These are phyloP conservation scores for Yamadazyma blattariae DNA, from an alignment of 1,139 yeast species.

Conservation along the genomic window DNA sequence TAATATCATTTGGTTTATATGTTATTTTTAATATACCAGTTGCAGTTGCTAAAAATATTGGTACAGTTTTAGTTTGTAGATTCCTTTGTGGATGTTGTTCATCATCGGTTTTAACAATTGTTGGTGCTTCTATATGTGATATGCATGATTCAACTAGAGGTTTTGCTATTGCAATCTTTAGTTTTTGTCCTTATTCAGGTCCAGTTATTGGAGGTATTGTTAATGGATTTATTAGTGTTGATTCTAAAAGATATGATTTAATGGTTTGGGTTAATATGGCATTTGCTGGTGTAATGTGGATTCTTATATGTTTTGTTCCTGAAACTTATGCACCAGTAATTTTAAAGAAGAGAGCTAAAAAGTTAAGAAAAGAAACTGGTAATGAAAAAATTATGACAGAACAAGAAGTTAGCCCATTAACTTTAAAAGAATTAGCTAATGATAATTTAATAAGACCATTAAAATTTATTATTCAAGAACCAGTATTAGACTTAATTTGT, in stretches of 20 bases:
- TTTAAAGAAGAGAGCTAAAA: conserved; percentile 67
- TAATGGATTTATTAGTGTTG: conserved; percentile 78
- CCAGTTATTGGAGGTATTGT: conserved; percentile 91
- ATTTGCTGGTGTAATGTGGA: conserved; percentile 82
- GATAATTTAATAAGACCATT: conserved; percentile 75
- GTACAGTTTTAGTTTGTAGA: conserved; percentile 74
- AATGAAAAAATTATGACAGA: conserved; percentile 84
- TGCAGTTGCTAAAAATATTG: conserved; percentile 82
- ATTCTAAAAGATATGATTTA: conserved; percentile 63
- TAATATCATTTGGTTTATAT: conserved; percentile 70
- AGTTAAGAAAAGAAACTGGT: conserved; percentile 75
- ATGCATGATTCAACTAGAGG: conserved; percentile 80
- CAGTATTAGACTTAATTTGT: conserved; percentile 80
- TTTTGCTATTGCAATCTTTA: conserved; percentile 84
- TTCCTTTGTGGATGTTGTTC: conserved; percentile 87
- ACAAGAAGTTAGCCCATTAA: conserved; percentile 77
- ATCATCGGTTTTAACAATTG: conserved; percentile 78
- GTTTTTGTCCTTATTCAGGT: conserved; percentile 91
- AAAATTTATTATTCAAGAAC: conserved; percentile 72
- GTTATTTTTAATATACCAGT: conserved; percentile 84
- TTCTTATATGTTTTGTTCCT: conserved; percentile 60
- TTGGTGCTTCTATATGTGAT: conserved; percentile 90
- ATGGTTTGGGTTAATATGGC: conserved; percentile 92
- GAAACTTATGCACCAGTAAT: conserved; percentile 93
- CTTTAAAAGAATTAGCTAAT: conserved; percentile 60